Percentiles rank a stretch among this genome's conserved stretches.
These are phyloP conservation scores for Pythium angustatum DNA, from an alignment of 352 stramenopile species.

Conservation along the genomic window DNA sequence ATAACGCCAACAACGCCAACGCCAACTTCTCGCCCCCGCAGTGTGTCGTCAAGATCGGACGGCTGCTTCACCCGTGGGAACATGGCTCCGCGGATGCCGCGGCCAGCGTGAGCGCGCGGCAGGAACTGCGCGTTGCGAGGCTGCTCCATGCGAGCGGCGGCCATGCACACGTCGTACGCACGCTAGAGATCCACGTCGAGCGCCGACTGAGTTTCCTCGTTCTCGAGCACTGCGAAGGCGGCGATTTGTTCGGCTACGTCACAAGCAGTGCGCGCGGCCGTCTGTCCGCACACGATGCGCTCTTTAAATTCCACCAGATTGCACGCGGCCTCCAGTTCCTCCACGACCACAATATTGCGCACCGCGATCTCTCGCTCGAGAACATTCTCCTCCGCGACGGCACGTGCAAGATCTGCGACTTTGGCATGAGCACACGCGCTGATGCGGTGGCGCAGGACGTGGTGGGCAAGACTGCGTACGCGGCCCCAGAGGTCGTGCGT, in stretches of 20 bases:
- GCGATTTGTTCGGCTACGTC: constrained; percentile 22
- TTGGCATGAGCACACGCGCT: constrained; percentile 43
- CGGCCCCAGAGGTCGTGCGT: constrained; percentile 39
- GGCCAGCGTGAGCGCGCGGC: too few species aligned
- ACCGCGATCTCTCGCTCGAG: constrained; percentile 42
- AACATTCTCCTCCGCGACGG: constrained; percentile 51
- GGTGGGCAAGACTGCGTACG: constrained; percentile 33
- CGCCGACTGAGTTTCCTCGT: constrained; percentile 8
- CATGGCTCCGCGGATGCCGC: not conserved
- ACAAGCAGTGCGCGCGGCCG: not conserved
- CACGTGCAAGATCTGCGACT: constrained; percentile 54
- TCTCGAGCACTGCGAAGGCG: constrained; percentile 15
- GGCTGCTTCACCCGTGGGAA: not conserved
- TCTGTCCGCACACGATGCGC: constrained; percentile 18
- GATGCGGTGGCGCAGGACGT: constrained; percentile 9
- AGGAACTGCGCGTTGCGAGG: constrained; percentile 7
- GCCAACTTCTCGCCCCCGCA: not conserved
- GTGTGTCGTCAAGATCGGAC: constrained; percentile 13
- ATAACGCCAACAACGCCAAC: not conserved
- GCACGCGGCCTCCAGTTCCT: constrained; percentile 31
- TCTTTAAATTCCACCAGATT: constrained; percentile 31
- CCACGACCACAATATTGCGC: constrained; percentile 33
- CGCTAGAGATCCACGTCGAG: not conserved
- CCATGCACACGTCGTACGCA: constrained; percentile 13
- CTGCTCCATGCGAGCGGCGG: constrained; percentile 7